A percentile compares a stretch with the other conserved stretches of the same genome.
Evolutionary conservation across 2,329 filamentous ascomycete genomes (phyloP).

Genomic region (Penicillium griseofulvum): DNA sequence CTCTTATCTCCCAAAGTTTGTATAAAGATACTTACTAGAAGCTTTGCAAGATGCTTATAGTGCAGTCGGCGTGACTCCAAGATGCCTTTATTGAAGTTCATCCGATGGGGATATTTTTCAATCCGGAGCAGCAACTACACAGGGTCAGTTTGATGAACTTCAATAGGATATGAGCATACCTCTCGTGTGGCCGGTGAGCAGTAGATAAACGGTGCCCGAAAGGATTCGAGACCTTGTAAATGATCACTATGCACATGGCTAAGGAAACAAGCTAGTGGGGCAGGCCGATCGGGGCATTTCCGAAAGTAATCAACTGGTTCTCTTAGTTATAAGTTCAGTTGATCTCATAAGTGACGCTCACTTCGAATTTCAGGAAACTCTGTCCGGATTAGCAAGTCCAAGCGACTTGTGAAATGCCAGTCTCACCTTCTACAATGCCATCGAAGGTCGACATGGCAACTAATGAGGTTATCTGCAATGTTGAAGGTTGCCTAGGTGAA

Average conservation of each 20-base stretch:
- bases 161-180: slow-evolving; percentile 34
- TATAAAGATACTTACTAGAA: slow-evolving; percentile 54
- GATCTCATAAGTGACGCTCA: slow-evolving; percentile 30
- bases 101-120: slow-evolving; percentile 73
- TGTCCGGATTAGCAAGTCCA: slow-evolving; percentile 10
- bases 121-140: slow-evolving; percentile 68
- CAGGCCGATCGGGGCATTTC: slow-evolving; percentile 49
- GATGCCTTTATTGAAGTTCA: slow-evolving; percentile 77
- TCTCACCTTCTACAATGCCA: slow-evolving; percentile 30
- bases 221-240: slow-evolving; percentile 72
- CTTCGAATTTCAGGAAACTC: slow-evolving; percentile 79
- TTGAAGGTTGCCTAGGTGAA: neutral
- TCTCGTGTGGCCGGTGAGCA: slow-evolving; percentile 81
- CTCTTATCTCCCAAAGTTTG: neutral
- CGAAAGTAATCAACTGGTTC: slow-evolving; percentile 77
- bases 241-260: slow-evolving; percentile 94
- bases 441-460: slow-evolving; percentile 34
- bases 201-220: slow-evolving; percentile 81
- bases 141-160: slow-evolving; percentile 1
- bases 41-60: slow-evolving; percentile 70
- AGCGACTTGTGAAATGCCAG: neutral
- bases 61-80: slow-evolving; percentile 71
- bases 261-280: slow-evolving; percentile 79
- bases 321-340: slow-evolving; percentile 6
- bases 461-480: neutral